A percentile compares a stretch with the other conserved stretches of the same genome.
phyloP scores from a whole-genome alignment of 495 filamentous ascomycete genomes.

The Podospora tetraspora region DNA sequence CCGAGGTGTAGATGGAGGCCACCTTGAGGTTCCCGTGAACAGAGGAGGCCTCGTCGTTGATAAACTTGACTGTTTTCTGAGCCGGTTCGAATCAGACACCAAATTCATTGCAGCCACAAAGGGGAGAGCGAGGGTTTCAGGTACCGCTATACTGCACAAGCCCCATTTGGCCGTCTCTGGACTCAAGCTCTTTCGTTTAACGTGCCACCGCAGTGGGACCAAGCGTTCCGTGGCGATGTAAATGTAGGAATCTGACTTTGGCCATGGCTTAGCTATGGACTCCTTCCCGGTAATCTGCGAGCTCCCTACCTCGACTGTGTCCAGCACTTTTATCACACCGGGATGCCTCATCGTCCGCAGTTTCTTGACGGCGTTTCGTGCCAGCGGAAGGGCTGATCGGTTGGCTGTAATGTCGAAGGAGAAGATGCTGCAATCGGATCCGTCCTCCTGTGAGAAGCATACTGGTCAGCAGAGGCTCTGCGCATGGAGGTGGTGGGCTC shows the following conservation, averaged over 20 bases:
- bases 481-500: neutral
- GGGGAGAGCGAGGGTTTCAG: constrained; percentile 17
- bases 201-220: constrained; percentile 77
- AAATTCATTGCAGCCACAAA: neutral
- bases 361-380: constrained; percentile 88
- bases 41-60: constrained; percentile 87
- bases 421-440: constrained; percentile 91
- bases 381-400: constrained; percentile 72
- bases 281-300: constrained; percentile 4
- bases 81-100: constrained; percentile 14
- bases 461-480: constrained; percentile 8
- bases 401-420: constrained; percentile 82
- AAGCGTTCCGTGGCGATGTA: constrained; percentile 94
- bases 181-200: constrained; percentile 74
- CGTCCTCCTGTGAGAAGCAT: constrained; percentile 64
- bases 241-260: constrained; percentile 80
- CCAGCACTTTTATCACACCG: constrained; percentile 85
- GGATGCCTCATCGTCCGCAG: constrained; percentile 88
- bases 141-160: constrained; percentile 74
- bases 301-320: constrained; percentile 76
- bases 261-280: constrained; percentile 15
- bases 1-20: constrained; percentile 82
- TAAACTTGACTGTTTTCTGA: constrained; percentile 87
- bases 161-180: constrained; percentile 96
- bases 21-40: constrained; percentile 81